A percentile compares a stretch with the other conserved stretches of the same genome.
phyloP scores from a whole-genome alignment of 306 rosid species.

The Acacia confusa region DNA sequence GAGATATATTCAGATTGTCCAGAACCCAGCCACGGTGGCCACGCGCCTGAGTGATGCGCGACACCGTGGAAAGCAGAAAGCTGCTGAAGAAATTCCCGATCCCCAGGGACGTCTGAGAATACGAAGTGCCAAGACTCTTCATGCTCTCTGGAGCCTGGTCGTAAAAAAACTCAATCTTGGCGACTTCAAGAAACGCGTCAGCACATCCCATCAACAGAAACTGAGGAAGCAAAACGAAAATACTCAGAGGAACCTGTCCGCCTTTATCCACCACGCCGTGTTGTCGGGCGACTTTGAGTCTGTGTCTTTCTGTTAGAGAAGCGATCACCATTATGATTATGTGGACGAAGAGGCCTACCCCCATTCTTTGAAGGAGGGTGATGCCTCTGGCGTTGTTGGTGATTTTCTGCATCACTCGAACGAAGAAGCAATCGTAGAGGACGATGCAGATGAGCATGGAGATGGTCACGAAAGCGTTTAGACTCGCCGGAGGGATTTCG shows the following conservation, averaged over 20 bases:
- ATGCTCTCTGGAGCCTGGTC: slow-evolving; percentile 83
- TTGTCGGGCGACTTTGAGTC: slow-evolving; percentile 51
- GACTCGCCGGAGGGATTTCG: slow-evolving; percentile 75
- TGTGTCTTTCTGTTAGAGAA: slow-evolving; percentile 50
- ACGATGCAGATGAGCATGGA: slow-evolving; percentile 67
- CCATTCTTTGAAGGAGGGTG: slow-evolving; percentile 73
- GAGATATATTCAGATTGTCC: slow-evolving; percentile 74
- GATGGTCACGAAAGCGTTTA: slow-evolving; percentile 63
- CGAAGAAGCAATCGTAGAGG: slow-evolving; percentile 66
- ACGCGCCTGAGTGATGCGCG: slow-evolving; percentile 43
- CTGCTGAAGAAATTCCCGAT: slow-evolving; percentile 74
- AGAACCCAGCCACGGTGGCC: slow-evolving; percentile 66
- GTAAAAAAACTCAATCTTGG: slow-evolving; percentile 80
- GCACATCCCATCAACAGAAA: slow-evolving; percentile 71
- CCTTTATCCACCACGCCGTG: slow-evolving; percentile 31
- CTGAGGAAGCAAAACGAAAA: slow-evolving; percentile 79
- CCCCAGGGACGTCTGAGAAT: slow-evolving; percentile 61
- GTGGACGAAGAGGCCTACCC: slow-evolving; percentile 67
- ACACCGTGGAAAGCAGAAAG: slow-evolving; percentile 58
- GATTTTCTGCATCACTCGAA: slow-evolving; percentile 41
- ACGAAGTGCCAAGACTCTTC: slow-evolving; percentile 89
- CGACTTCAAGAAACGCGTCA: slow-evolving; percentile 73
- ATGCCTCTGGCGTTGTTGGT: slow-evolving; percentile 83
- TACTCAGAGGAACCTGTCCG: slow-evolving; percentile 60
- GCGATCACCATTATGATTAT: slow-evolving; percentile 55